These are phyloP conservation scores for Pittosporum tobira DNA, from an alignment of 129 eudicot species.

Conservation along the genomic window DNA sequence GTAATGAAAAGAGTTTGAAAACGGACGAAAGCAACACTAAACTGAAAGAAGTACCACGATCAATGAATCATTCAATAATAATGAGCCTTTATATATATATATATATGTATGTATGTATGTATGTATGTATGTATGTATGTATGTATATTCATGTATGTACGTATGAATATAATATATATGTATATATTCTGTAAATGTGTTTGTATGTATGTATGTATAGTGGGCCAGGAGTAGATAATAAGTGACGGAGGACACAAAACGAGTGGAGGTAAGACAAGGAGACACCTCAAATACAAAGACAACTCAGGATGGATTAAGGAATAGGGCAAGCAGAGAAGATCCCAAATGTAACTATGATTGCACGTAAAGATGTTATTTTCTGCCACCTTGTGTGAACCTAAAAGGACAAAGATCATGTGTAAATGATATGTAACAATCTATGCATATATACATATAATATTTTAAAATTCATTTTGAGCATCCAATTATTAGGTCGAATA, in stretches of 20 bases:
- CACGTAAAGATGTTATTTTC: conserved; percentile 27
- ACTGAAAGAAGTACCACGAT: conserved; percentile 1
- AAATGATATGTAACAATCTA: conserved; percentile 2
- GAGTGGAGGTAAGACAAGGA: background rate
- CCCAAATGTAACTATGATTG: conserved; percentile 24
- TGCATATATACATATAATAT: background rate
- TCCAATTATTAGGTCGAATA: too few relatives aligned
- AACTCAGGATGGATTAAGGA: conserved; percentile 16
- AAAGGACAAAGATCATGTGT: conserved; percentile 7
- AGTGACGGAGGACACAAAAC: background rate
- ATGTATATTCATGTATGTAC: background rate
- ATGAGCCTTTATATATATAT: background rate
- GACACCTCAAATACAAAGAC: background rate
- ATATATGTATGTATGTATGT: background rate
- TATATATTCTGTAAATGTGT: background rate
- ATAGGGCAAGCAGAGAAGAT: conserved; percentile 25
- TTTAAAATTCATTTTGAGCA: background rate
- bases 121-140: background rate
- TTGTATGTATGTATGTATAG: too few relatives aligned
- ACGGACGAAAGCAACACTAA: conserved; percentile 11
- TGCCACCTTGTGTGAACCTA: background rate
- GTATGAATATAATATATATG: too few relatives aligned
- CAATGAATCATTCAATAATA: conserved; percentile 8
- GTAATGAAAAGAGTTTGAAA: conserved; percentile 2
- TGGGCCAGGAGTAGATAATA: background rate